These are phyloP conservation scores for Carpinus fangiana DNA, from an alignment of 306 rosid species.

Conservation along the genomic window DNA sequence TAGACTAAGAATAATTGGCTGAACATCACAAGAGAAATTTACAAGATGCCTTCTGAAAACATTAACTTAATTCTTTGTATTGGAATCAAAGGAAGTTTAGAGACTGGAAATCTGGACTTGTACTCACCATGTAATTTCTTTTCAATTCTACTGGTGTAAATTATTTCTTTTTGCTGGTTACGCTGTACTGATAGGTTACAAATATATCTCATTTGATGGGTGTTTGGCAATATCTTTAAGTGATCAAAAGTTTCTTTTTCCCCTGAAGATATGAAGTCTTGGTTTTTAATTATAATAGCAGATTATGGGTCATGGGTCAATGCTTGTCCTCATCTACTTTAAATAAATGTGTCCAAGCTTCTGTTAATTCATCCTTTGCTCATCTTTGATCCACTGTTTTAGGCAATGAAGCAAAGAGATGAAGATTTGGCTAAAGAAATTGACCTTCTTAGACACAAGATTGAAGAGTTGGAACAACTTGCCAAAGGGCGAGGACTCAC, in stretches of 20 bases:
- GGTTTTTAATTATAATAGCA: neutral
- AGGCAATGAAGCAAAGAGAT: conserved; percentile 55
- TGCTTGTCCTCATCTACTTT: neutral
- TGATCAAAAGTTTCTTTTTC: neutral
- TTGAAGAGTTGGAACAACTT: conserved; percentile 55
- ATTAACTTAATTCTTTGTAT: neutral
- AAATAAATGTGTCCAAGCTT: neutral
- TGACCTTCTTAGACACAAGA: conserved; percentile 42
- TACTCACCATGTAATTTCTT: neutral
- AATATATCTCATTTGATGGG: neutral
- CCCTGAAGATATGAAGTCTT: neutral
- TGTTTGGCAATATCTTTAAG: neutral
- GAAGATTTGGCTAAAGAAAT: conserved; percentile 44
- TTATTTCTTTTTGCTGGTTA: neutral
- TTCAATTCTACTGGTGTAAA: neutral
- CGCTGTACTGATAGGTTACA: neutral
- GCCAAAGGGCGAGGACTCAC: conserved; percentile 54
- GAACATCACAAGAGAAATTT: neutral
- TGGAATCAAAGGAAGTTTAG: neutral
- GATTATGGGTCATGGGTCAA: neutral
- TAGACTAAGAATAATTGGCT: neutral
- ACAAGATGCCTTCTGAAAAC: neutral
- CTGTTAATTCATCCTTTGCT: neutral
- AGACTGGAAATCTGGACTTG: neutral
- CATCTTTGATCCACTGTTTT: conserved; percentile 25